phyloP scores from a whole-genome alignment of 169 alveolate genomes.

The Plasmodium reichenowi region DNA sequence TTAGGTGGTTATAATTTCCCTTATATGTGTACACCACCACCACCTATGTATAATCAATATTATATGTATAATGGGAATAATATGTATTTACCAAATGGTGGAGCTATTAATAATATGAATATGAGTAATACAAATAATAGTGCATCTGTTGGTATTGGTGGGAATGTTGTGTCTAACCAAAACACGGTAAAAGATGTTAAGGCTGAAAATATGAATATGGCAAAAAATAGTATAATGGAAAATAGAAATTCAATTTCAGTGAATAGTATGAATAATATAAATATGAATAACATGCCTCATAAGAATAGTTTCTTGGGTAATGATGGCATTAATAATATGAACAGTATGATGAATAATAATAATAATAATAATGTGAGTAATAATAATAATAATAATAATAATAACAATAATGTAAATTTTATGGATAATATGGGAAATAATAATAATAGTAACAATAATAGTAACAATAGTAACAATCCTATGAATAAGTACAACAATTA shows the following conservation, averaged over 20 bases:
- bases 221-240: not conserved
- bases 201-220: not conserved
- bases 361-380: not conserved
- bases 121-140: slow-evolving; percentile 5
- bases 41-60: slow-evolving; percentile 40
- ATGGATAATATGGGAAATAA: not conserved
- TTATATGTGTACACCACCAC: slow-evolving; percentile 57
- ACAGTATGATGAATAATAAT: too few species aligned
- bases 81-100: slow-evolving; percentile 30
- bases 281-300: not conserved
- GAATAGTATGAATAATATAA: not conserved
- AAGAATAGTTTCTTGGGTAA: not conserved
- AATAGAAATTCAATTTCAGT: not conserved
- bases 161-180: not conserved
- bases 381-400: not conserved
- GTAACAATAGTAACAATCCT: slow-evolving; percentile 3
- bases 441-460: not conserved
- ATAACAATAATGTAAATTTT: not conserved
- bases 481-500: slow-evolving; percentile 27
- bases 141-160: not conserved
- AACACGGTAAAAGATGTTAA: slow-evolving; percentile 3
- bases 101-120: not conserved
- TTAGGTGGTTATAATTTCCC: slow-evolving; percentile 38
- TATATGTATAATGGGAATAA: slow-evolving; percentile 51
- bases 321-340: not conserved